Evolutionary conservation across 2,329 filamentous ascomycete genomes (phyloP).

Genomic region (Venturia oleaginea): DNA sequence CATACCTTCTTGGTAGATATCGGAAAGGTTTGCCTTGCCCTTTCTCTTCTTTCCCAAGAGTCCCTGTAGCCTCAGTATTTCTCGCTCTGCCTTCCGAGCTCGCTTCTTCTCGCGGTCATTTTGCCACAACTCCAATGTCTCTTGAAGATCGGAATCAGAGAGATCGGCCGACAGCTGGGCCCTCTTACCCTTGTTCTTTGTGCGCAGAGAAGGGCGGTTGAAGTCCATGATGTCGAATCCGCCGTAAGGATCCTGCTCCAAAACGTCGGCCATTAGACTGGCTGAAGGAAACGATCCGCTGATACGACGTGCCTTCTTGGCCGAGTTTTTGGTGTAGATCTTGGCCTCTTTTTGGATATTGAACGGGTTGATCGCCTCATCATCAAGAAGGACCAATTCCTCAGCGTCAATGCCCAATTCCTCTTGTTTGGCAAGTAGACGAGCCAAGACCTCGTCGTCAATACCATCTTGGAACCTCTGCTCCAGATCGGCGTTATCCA

Average conservation of each 20-base stretch:
- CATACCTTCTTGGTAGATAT: constrained; percentile 64
- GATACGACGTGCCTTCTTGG: constrained; percentile 16
- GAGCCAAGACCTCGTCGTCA: constrained; percentile 54
- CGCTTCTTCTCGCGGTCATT: constrained; percentile 66
- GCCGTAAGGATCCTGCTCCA: constrained; percentile 52
- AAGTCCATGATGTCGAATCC: constrained; percentile 83
- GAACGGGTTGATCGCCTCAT: constrained; percentile 19
- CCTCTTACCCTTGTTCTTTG: constrained; percentile 34
- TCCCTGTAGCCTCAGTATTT: constrained; percentile 57
- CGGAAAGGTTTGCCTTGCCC: constrained; percentile 36
- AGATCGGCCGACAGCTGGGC: constrained; percentile 37
- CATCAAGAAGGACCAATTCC: constrained; percentile 50
- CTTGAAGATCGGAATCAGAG: constrained; percentile 59
- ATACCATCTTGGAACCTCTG: constrained; percentile 30
- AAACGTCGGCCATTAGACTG: constrained; percentile 46
- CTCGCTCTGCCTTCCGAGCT: constrained; percentile 58
- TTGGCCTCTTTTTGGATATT: constrained; percentile 21
- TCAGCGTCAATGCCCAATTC: constrained; percentile 53
- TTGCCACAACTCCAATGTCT: constrained; percentile 52
- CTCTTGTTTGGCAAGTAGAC: constrained; percentile 51
- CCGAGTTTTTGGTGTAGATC: constrained; percentile 22
- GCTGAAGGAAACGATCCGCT: constrained; percentile 24
- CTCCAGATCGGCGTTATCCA: constrained; percentile 34
- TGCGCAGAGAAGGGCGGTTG: constrained; percentile 57
- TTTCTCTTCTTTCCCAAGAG: constrained; percentile 51